Base-by-base conservation (phyloP, 1,284 basidiomycete species). In the Ustilago nuda region DNA sequence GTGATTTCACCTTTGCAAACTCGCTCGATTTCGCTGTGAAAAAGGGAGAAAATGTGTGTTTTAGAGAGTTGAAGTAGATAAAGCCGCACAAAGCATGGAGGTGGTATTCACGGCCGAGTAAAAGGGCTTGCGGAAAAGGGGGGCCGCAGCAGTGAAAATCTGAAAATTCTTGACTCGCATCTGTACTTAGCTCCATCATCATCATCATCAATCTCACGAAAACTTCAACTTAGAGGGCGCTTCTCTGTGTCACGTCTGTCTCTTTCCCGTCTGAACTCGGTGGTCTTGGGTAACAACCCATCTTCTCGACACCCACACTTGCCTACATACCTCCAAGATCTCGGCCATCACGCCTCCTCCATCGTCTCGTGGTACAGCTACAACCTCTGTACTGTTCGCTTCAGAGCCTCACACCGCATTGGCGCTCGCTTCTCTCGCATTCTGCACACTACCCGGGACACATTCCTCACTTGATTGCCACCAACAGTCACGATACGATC, bases 181-280 rank as follows among this genome's bases (percentile, higher is more conserved):
- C n/a, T n/a, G n/a, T n/a, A n/a, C n/a, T n/a, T n/a, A n/a, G n/a
- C n/a, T n/a, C n/a, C n/a, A n/a, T n/a, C n/a, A n/a, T n/a, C n/a
- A n/a, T n/a, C n/a, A n/a, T n/a, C n/a, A n/a, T n/a, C n/a, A n/a
- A n/a, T n/a, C n/a, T n/a, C n/a, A n/a, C n/a, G n/a, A n/a, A n/a
- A n/a, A n/a, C n/a, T n/a, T n/a, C n/a, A n/a, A n/a, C n/a, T n/a
- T n/a, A 19, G 19, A 19, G 19, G 19, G 19, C 19, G 19, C 19
- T 19, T 45, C 43, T 45, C 13, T 41, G 39, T 41, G 46, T 9
- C 19, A 48, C 23, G 48, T 51, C 33, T 53, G 51, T 50, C 23
- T 27, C 27, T 50, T 17, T 50, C 13, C 52, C 35, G 23, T n/a
- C 35, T 54, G 13, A 54, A 54, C 27, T 54, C 36, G 32, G 52